Evolutionary conservation across 192 early-diverging fungal species (phyloP).

Genomic region (Entomortierella beljakovae): DNA sequence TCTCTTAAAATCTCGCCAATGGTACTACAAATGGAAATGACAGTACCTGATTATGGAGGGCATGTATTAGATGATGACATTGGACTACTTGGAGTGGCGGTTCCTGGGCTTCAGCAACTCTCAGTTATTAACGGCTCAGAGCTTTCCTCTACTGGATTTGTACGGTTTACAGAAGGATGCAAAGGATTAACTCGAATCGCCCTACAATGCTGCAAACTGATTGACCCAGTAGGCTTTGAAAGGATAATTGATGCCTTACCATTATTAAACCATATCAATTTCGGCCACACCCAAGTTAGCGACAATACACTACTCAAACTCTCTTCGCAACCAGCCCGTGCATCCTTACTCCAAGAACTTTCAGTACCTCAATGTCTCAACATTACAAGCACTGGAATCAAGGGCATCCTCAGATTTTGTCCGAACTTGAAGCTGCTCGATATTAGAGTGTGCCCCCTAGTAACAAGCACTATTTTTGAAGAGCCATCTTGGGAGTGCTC

Average conservation of each 20-base stretch:
- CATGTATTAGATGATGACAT: conserved; percentile 1
- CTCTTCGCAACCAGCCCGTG: neutral
- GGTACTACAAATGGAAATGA: neutral
- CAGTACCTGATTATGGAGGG: neutral
- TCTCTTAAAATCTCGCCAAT: neutral
- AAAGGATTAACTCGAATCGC: conserved; percentile 2
- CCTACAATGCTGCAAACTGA: neutral
- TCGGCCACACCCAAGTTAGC: neutral
- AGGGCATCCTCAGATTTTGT: neutral
- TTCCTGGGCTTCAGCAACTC: neutral
- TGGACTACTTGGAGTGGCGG: neutral
- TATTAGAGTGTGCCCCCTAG: neutral
- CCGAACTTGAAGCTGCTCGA: conserved; percentile 1
- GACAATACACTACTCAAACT: neutral
- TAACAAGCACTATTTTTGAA: conserved; percentile 1
- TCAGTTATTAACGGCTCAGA: neutral
- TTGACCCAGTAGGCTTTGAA: conserved; percentile 7
- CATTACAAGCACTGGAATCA: conserved; percentile 1
- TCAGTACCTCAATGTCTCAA: neutral
- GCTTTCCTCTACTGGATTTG: neutral
- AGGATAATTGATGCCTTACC: conserved; percentile 7
- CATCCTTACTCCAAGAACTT: neutral
- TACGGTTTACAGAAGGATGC: neutral
- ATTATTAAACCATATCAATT: neutral
- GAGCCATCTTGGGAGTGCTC: conserved; percentile 15